Conservation (phyloP, 306 rosid species). For the Dryas drummondii region DNA sequence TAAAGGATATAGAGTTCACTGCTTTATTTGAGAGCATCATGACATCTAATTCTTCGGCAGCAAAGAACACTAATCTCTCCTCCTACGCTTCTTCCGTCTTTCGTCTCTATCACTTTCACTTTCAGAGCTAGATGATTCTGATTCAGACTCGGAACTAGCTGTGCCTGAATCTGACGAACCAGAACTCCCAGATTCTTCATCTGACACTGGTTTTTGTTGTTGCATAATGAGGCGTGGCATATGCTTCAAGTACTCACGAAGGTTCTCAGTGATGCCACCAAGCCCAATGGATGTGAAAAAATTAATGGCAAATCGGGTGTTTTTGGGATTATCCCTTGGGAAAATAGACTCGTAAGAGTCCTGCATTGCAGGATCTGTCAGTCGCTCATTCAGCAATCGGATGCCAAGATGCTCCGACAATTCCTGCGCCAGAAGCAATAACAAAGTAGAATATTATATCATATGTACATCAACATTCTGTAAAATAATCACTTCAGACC, state of each 20-base stretch:
- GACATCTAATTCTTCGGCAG: neutral
- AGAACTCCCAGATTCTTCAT: slow-evolving; percentile 29
- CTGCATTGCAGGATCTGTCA: slow-evolving; percentile 60
- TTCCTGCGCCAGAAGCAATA: slow-evolving; percentile 57
- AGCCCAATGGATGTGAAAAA: slow-evolving; percentile 96
- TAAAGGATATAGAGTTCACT: neutral
- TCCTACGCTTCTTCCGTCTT: slow-evolving; percentile 52
- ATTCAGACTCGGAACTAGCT: slow-evolving; percentile 42
- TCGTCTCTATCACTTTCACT: slow-evolving; percentile 38
- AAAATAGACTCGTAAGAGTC: slow-evolving; percentile 72
- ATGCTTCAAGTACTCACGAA: slow-evolving; percentile 82
- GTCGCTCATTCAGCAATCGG: slow-evolving; percentile 62
- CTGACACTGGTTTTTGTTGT: slow-evolving; percentile 59
- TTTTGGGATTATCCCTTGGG: slow-evolving; percentile 84
- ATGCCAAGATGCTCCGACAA: slow-evolving; percentile 83
- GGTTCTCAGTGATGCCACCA: slow-evolving; percentile 87
- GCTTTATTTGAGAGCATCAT: neutral
- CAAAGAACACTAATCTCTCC: slow-evolving; percentile 33
- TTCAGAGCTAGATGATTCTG: slow-evolving; percentile 54
- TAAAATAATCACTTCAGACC: neutral
- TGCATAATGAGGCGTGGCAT: slow-evolving; percentile 96
- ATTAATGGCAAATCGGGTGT: slow-evolving; percentile 85
- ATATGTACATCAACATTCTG: neutral
- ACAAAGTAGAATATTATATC: slow-evolving; percentile 2
- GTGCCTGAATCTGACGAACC: slow-evolving; percentile 54